A percentile compares a stretch with the other conserved stretches of the same genome.
These are phyloP conservation scores for Solanum microdontum DNA, from an alignment of 257 asterid genomes.

Conservation along the genomic window DNA sequence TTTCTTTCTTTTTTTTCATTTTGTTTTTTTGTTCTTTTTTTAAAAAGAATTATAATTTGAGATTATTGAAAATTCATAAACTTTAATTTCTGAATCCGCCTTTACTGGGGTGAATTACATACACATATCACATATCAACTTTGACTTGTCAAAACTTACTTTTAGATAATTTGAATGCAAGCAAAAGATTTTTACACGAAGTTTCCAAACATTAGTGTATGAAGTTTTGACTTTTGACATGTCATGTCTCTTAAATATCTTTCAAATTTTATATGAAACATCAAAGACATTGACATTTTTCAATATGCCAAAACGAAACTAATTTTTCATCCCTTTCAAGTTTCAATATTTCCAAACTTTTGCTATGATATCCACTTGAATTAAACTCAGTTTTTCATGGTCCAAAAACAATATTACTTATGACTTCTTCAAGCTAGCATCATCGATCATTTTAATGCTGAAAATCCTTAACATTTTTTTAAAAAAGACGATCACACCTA, in stretches of 20 bases:
- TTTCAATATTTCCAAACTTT: too few relatives aligned
- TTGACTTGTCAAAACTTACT: not conserved
- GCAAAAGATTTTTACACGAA: not conserved
- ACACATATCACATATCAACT: not conserved
- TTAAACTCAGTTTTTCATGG: not conserved
- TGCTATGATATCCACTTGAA: not conserved
- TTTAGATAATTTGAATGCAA: not conserved
- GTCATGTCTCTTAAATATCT: not conserved
- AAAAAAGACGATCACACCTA: not conserved
- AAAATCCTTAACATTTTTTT: not conserved
- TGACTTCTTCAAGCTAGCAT: not conserved
- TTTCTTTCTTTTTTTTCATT: too few relatives aligned
- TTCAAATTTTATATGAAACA: not conserved
- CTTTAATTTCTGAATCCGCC: too few relatives aligned
- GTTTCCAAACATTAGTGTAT: not conserved
- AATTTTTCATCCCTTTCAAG: not conserved
- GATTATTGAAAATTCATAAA: too few relatives aligned
- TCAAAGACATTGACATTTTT: not conserved
- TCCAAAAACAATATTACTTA: not conserved
- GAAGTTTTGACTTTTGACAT: not conserved
- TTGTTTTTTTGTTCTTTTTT: too few relatives aligned
- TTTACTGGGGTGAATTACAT: not conserved
- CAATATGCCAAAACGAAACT: not conserved
- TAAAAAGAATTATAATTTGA: too few relatives aligned
- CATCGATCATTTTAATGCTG: not conserved